A percentile compares a stretch with the other conserved stretches of the same genome.
phyloP scores from a whole-genome alignment of 495 filamentous ascomycete species.

The Immersiella caudata region DNA sequence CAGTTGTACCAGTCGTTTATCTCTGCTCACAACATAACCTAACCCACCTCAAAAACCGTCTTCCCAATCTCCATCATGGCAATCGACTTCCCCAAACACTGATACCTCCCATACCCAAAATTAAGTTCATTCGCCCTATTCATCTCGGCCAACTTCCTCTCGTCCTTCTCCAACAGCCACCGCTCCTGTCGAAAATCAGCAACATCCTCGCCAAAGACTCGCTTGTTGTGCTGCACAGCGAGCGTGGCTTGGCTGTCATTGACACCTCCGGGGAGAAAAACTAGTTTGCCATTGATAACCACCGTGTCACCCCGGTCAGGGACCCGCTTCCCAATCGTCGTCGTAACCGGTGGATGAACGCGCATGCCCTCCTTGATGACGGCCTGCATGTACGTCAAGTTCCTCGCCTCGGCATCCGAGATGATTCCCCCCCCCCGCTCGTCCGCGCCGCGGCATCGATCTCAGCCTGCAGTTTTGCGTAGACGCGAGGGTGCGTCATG shows the following conservation, averaged over 20 bases:
- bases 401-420: slow-evolving; percentile 35
- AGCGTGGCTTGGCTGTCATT: slow-evolving; percentile 44
- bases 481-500: slow-evolving; percentile 47
- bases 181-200: slow-evolving; percentile 52
- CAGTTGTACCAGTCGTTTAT: too few species aligned
- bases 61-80: slow-evolving; percentile 50
- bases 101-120: slow-evolving; percentile 38
- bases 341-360: slow-evolving; percentile 40
- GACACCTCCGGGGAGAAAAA: slow-evolving; percentile 53
- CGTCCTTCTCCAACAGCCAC: slow-evolving; percentile 48
- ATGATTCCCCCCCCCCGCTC: slow-evolving; percentile 17
- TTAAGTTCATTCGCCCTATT: slow-evolving; percentile 33
- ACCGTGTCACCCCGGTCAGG: slow-evolving; percentile 8
- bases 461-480: slow-evolving; percentile 57
- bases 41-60: slow-evolving; percentile 49
- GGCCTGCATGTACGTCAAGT: slow-evolving; percentile 46
- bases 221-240: slow-evolving; percentile 29
- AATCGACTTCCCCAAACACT: slow-evolving; percentile 40
- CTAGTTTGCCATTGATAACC: background rate
- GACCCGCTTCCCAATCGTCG: slow-evolving; percentile 39
- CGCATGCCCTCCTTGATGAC: slow-evolving; percentile 47
- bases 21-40: background rate
- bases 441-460: slow-evolving; percentile 43
- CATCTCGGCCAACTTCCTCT: slow-evolving; percentile 38
- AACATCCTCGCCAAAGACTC: slow-evolving; percentile 48